These are phyloP conservation scores for Chaetomium sp. DNA, from an alignment of 2,329 filamentous ascomycete genomes.

Conservation along the genomic window DNA sequence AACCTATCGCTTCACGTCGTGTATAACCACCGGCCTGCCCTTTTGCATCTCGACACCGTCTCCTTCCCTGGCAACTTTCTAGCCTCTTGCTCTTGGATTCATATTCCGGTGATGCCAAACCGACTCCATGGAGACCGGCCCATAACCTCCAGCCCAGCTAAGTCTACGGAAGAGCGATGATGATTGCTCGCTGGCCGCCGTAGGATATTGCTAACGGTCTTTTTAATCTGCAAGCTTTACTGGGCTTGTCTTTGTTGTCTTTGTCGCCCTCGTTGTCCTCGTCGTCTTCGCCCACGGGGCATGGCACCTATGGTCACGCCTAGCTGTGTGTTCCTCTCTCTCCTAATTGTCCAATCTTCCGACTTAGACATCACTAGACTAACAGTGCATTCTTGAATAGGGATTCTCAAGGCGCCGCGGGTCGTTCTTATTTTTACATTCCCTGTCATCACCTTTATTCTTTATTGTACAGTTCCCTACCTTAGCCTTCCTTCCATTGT, in stretches of 20 bases:
- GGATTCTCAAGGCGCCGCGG: slow-evolving; percentile 20
- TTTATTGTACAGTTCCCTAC: slow-evolving; percentile 17
- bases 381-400: slow-evolving; percentile 6
- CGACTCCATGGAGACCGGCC: slow-evolving; percentile 7
- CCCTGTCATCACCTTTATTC: slow-evolving; percentile 16
- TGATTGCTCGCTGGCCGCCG: slow-evolving; percentile 9
- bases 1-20: too few relatives aligned
- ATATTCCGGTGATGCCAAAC: slow-evolving; percentile 7
- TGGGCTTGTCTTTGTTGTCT: too few relatives aligned
- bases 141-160: slow-evolving; percentile 1
- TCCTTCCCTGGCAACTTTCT: neutral
- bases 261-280: too few relatives aligned
- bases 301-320: slow-evolving; percentile 15
- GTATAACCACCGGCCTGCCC: neutral
- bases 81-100: neutral
- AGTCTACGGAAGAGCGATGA: slow-evolving; percentile 3
- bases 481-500: neutral
- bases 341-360: neutral
- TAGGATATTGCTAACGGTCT: neutral
- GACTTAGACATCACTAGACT: too few relatives aligned
- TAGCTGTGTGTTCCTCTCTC: neutral
- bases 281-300: too few relatives aligned
- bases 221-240: too few relatives aligned
- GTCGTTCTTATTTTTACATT: slow-evolving; percentile 19
- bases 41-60: too few relatives aligned